These are phyloP conservation scores for Omphalea diandra DNA, from an alignment of 441 rosid species.

Conservation along the genomic window DNA sequence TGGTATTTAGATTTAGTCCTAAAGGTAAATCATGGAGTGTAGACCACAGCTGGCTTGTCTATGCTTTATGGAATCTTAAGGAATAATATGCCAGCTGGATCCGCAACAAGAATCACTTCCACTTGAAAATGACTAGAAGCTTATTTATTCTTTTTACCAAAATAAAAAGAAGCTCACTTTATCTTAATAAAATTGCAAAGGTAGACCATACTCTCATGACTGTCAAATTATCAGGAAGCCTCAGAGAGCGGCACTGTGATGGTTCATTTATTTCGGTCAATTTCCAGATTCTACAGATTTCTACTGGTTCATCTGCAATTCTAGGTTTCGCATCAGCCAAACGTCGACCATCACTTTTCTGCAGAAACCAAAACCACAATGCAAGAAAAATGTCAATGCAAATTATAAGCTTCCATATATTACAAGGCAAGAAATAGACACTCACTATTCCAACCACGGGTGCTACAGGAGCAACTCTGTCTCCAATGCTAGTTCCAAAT, in stretches of 20 bases:
- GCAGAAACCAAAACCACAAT: conserved; percentile 29
- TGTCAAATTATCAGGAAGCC: conserved; percentile 63
- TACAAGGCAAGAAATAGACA: conserved; percentile 7
- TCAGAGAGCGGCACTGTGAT: conserved; percentile 75
- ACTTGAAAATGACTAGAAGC: not conserved
- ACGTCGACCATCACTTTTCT: conserved; percentile 56
- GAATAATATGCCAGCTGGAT: conserved; percentile 5
- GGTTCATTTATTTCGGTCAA: conserved; percentile 72
- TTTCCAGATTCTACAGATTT: conserved; percentile 76
- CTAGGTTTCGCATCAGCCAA: conserved; percentile 70
- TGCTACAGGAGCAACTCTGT: conserved; percentile 52
- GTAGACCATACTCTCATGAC: conserved; percentile 56
- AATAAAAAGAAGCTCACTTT: no score
- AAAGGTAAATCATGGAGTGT: not conserved
- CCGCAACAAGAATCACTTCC: not conserved
- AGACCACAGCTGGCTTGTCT: not conserved
- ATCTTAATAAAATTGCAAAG: conserved; percentile 12
- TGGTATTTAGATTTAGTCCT: conserved; percentile 2
- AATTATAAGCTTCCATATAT: not conserved
- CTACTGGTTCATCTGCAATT: conserved; percentile 61
- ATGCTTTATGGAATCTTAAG: no score
- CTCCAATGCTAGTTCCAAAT: conserved; percentile 52
- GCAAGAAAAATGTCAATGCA: not conserved
- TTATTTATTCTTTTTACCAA: no score
- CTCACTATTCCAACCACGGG: conserved; percentile 63